These are phyloP conservation scores for Coemansia sp. DNA, from an alignment of 192 early-diverging fungal species.

Conservation along the genomic window DNA sequence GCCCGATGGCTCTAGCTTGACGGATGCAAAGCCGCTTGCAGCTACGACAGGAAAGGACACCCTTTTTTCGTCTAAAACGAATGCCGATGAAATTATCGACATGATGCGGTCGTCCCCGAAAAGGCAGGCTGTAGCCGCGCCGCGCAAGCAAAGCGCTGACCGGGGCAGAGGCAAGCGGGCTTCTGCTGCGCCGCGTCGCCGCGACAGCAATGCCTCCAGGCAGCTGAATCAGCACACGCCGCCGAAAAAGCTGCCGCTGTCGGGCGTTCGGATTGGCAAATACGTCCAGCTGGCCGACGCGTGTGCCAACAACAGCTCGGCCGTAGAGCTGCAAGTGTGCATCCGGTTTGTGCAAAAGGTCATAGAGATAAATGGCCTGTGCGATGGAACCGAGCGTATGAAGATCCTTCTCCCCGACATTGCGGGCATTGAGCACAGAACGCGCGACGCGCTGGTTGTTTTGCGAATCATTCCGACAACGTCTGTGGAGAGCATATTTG, in stretches of 20 bases:
- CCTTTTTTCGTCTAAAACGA: background rate
- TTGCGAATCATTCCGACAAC: conserved; percentile 24
- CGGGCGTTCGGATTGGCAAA: conserved; percentile 32
- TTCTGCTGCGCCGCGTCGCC: background rate
- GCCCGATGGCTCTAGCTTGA: background rate
- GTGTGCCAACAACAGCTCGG: background rate
- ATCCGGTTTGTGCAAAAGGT: conserved; percentile 14
- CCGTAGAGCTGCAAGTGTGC: conserved; percentile 1
- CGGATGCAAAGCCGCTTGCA: background rate
- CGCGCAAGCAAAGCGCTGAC: background rate
- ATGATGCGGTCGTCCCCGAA: background rate
- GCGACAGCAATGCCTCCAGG: conserved; percentile 6
- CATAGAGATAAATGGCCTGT: conserved; percentile 20
- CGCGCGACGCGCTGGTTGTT: conserved; percentile 9
- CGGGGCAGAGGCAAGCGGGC: background rate
- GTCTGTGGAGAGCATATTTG: conserved; percentile 37
- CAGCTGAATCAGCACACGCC: conserved; percentile 1
- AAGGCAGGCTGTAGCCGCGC: background rate
- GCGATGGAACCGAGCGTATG: conserved; percentile 17
- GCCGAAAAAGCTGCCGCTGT: conserved; percentile 8
- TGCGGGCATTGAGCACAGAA: conserved; percentile 13
- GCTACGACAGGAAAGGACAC: too few relatives aligned
- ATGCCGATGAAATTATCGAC: background rate
- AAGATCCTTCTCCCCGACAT: conserved; percentile 15
- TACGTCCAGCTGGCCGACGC: conserved; percentile 6